Evolutionary conservation across 768 basidiomycete species (phyloP).

Genomic region (Brasilioporus rufonigricans): DNA sequence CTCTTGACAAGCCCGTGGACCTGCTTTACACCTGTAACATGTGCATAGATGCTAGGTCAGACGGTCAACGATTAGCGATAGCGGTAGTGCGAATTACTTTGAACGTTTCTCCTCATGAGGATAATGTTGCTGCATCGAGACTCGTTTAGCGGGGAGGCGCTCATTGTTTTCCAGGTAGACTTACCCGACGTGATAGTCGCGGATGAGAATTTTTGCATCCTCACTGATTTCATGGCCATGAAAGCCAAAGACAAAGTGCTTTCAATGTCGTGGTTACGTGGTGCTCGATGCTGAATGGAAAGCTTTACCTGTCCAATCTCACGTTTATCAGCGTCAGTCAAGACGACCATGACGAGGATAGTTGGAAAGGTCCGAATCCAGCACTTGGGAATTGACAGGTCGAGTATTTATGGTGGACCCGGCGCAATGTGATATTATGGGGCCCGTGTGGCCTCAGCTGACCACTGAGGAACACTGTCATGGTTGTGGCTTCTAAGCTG

Average conservation of each 20-base stretch:
- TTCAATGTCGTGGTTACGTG: background rate
- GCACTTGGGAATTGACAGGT: too few relatives aligned
- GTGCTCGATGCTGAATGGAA: background rate
- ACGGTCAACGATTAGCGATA: background rate
- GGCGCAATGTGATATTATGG: too few relatives aligned
- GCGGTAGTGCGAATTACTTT: conserved; percentile 39
- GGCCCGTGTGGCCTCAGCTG: too few relatives aligned
- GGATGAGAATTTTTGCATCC: conserved; percentile 54
- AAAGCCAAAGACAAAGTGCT: conserved; percentile 76
- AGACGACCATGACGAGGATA: conserved; percentile 12
- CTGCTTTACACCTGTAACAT: conserved; percentile 49
- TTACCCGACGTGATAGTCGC: conserved; percentile 59
- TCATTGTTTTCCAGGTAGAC: conserved; percentile 1
- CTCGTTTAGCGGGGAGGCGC: background rate
- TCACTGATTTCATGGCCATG: conserved; percentile 52
- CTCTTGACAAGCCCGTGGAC: conserved; percentile 44
- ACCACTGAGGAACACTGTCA: too few relatives aligned
- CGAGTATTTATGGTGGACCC: too few relatives aligned
- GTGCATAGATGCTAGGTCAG: background rate
- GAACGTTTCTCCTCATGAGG: conserved; percentile 65
- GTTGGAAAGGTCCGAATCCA: background rate
- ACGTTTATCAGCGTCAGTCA: conserved; percentile 40
- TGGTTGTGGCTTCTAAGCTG: too few relatives aligned
- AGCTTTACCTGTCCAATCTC: conserved; percentile 44
- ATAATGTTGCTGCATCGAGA: conserved; percentile 48